Percentiles rank a stretch among this genome's conserved stretches.
These are phyloP conservation scores for Myxozyma udenii DNA, from an alignment of 805 yeast species.

Conservation along the genomic window DNA sequence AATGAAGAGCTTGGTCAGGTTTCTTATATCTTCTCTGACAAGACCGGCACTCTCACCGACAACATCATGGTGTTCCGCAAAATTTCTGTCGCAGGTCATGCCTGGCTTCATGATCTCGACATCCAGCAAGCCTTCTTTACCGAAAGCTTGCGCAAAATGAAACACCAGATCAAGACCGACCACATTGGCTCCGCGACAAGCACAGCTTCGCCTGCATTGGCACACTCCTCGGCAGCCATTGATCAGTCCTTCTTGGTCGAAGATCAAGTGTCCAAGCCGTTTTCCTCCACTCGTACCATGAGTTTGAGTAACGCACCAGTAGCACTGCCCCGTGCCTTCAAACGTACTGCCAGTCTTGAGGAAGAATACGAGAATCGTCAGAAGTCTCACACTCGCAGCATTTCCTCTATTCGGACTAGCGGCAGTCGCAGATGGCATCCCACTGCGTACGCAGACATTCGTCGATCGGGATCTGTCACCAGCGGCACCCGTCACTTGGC, in stretches of 20 bases:
- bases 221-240: not conserved
- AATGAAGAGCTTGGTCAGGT: slow-evolving; percentile 97
- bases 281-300: not conserved
- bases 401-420: slow-evolving; percentile 6
- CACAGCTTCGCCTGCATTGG: not conserved
- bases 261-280: not conserved
- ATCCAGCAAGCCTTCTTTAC: slow-evolving; percentile 38
- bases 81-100: slow-evolving; percentile 78
- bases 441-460: slow-evolving; percentile 15
- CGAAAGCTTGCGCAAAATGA: slow-evolving; percentile 10
- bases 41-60: slow-evolving; percentile 96
- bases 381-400: slow-evolving; percentile 1
- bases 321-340: slow-evolving; percentile 19
- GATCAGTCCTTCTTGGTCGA: not conserved
- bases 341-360: slow-evolving; percentile 14
- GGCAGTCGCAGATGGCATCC: slow-evolving; percentile 21
- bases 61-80: slow-evolving; percentile 90
- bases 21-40: slow-evolving; percentile 89
- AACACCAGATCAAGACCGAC: not conserved
- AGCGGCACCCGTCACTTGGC: not conserved
- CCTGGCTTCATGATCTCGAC: slow-evolving; percentile 82
- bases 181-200: not conserved
- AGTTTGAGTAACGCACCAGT: slow-evolving; percentile 4
- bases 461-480: slow-evolving; percentile 3
- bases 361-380: slow-evolving; percentile 1